Conservation (phyloP, 2,329 filamentous ascomycete genomes). For the Raffaelea albimanens region DNA sequence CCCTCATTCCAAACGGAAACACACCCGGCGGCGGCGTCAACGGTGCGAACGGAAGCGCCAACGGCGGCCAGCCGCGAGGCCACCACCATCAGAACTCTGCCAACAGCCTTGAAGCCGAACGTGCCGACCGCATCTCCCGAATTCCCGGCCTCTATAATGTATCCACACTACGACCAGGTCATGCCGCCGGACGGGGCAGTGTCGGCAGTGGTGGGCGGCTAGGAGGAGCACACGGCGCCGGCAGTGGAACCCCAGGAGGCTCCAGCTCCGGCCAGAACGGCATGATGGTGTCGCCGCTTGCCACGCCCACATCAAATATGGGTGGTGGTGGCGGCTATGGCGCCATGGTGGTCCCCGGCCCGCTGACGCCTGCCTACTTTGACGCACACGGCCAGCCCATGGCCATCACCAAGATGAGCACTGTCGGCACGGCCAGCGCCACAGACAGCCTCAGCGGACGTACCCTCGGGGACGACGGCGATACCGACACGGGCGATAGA, state of each 20-base stretch:
- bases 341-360: slow-evolving; percentile 13
- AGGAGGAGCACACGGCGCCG: slow-evolving; percentile 17
- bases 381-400: slow-evolving; percentile 63
- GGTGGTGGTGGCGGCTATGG: not conserved
- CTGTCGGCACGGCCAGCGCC: slow-evolving; percentile 82
- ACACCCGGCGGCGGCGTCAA: not conserved
- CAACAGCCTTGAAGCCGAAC: slow-evolving; percentile 78
- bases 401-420: slow-evolving; percentile 69
- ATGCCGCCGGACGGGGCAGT: slow-evolving; percentile 14
- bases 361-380: slow-evolving; percentile 63
- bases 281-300: not conserved
- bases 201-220: slow-evolving; percentile 10
- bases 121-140: slow-evolving; percentile 89
- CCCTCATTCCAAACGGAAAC: not conserved
- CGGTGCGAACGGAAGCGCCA: slow-evolving; percentile 35
- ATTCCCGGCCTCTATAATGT: slow-evolving; percentile 86
- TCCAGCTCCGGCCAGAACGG: not conserved
- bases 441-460: slow-evolving; percentile 67
- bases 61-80: slow-evolving; percentile 45
- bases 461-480: slow-evolving; percentile 36
- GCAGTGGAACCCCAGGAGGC: not conserved
- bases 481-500: slow-evolving; percentile 13
- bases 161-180: slow-evolving; percentile 53
- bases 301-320: not conserved
- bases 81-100: slow-evolving; percentile 52